Evolutionary conservation across 768 basidiomycete species (phyloP), one percentile per base, ranked within the genome.

Genomic region (Lyophyllum decastes): DNA sequence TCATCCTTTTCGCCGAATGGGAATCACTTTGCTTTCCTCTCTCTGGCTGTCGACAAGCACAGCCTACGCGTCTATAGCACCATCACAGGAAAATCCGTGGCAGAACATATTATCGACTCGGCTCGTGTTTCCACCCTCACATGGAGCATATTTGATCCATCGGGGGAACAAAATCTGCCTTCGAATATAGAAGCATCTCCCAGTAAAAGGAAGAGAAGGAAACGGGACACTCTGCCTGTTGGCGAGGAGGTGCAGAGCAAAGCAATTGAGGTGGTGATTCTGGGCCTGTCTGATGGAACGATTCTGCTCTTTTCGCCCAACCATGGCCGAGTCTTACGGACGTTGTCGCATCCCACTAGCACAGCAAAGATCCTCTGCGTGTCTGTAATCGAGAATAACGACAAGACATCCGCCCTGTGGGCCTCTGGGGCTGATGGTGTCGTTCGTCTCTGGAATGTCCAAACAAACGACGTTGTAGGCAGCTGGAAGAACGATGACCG

Each of bases 31-130:
- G 86, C 83, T 1, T 79, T 84, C 52, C 70, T 87, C 26, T 86
- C 86, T 10, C 78, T 89, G 22, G 81, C 87, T 2, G 78, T 89
- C 51, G 87, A 89, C 78, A 89, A 87, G 70, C 87, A 89, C 66
- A 81, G 86, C 45, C 72, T 89, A 55, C 85, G 86, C 64, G 76
- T 89, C 38, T 87, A 86, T 68, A 80, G 87, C 67, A 81, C 84
- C 9, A 61, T 75, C 8, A 76, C 83, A n/a, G 80, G 78, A 35
- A 78, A 80, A 60, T 78, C 83, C 30, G 70, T 83, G 21, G 81
- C 85, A 4, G 87, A 89, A 68, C 73, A 85, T 70, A 76, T 78
- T 17, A 66, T 87, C 19, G 82, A 86, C 34, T 75, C 76, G 24
- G 81, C 81, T 55, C 79, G 83, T 45, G 82, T 87, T 41, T 79